phyloP scores from a whole-genome alignment of 306 rosid species.

The Rosa chinensis region DNA sequence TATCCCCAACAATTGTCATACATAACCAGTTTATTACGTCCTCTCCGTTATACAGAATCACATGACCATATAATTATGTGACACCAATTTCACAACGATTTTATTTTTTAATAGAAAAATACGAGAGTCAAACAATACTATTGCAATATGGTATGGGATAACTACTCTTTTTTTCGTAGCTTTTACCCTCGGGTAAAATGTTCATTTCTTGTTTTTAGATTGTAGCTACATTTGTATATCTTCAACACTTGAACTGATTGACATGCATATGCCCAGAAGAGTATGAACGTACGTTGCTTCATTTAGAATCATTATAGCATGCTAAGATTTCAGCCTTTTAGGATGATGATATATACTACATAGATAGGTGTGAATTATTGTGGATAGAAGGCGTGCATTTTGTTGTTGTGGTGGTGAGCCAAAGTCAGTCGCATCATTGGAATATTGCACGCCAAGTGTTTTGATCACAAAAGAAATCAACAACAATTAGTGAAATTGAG shows the following conservation, averaged over 20 bases:
- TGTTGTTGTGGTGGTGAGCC: conserved; percentile 3
- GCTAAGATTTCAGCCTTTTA: background rate
- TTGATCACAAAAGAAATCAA: background rate
- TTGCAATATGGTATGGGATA: too few species aligned
- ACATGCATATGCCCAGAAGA: background rate
- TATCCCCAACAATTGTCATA: too few species aligned
- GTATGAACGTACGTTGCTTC: background rate
- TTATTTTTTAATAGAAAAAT: too few species aligned
- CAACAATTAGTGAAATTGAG: background rate
- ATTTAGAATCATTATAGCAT: background rate
- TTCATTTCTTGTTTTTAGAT: background rate
- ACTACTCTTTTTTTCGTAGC: too few species aligned
- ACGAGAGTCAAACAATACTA: too few species aligned
- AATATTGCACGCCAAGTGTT: conserved; percentile 12
- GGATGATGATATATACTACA: background rate
- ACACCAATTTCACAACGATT: too few species aligned
- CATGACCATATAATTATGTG: too few species aligned
- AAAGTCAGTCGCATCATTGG: conserved; percentile 2
- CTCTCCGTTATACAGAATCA: too few species aligned
- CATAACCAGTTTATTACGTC: too few species aligned
- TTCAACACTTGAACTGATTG: background rate
- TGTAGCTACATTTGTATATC: too few species aligned
- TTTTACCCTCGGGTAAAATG: too few species aligned
- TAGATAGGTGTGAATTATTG: background rate
- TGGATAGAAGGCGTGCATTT: conserved; percentile 11